phyloP scores from a whole-genome alignment of 495 filamentous ascomycete species.

The Symbiotaphrina buchneri region DNA sequence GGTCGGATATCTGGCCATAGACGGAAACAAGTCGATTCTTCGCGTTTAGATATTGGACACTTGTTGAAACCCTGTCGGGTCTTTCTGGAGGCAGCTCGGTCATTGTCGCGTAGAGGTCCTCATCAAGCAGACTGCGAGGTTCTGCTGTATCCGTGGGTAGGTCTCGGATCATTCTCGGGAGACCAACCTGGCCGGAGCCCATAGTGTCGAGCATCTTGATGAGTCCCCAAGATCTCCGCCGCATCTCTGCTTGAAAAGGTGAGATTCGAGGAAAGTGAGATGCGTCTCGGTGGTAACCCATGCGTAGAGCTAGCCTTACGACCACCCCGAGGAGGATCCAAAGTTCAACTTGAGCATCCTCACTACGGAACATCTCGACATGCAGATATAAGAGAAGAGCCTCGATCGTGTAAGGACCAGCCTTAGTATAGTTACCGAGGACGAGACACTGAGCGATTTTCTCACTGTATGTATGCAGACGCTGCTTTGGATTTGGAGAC shows the following conservation, averaged over 20 bases:
- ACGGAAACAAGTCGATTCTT: neutral
- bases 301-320: neutral
- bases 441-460: conserved; percentile 15
- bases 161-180: neutral
- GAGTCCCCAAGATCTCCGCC: neutral
- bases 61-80: conserved; percentile 9
- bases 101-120: conserved; percentile 17
- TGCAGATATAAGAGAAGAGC: neutral
- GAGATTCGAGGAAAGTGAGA: neutral
- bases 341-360: neutral
- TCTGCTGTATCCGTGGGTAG: neutral
- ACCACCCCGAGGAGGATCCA: neutral
- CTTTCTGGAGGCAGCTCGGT: conserved; percentile 13
- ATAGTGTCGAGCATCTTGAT: neutral
- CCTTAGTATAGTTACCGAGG: conserved; percentile 4
- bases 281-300: neutral
- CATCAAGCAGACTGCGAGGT: conserved; percentile 17
- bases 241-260: neutral
- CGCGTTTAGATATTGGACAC: neutral
- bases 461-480: conserved; percentile 9
- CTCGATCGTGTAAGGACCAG: neutral
- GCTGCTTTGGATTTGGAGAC: neutral
- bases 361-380: neutral
- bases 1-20: neutral
- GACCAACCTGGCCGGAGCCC: neutral